Conservation (phyloP, 208 protist genomes). For the Leishmania turanica region DNA sequence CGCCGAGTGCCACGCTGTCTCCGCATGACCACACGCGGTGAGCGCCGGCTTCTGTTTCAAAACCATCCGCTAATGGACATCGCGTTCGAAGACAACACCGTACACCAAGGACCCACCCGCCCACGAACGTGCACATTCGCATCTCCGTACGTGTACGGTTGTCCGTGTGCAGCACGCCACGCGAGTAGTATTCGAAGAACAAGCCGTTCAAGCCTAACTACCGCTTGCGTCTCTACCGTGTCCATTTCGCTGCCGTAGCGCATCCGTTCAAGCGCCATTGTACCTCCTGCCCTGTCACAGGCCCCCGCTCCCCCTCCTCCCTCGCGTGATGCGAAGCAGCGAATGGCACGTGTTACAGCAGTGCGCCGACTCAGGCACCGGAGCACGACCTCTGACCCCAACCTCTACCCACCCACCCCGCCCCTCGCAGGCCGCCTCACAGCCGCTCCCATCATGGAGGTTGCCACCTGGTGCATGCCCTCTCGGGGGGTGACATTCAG, state of each 20-base stretch:
- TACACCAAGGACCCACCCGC: background rate
- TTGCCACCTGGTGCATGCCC: background rate
- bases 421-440: background rate
- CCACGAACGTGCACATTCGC: background rate
- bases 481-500: background rate
- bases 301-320: background rate
- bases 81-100: background rate
- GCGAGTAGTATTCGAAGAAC: background rate
- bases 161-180: background rate
- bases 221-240: no score
- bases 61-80: background rate
- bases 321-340: background rate
- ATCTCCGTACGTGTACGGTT: background rate
- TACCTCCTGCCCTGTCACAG: background rate
- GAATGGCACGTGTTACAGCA: background rate
- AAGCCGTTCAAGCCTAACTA: no score
- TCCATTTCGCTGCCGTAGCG: no score
- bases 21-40: background rate
- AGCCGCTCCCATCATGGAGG: background rate
- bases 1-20: background rate
- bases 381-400: background rate
- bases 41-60: background rate
- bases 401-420: background rate
- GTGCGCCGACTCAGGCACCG: background rate
- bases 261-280: no score